These are phyloP conservation scores for Venturia nashicola DNA, from an alignment of 2,329 filamentous ascomycete species.

Conservation along the genomic window DNA sequence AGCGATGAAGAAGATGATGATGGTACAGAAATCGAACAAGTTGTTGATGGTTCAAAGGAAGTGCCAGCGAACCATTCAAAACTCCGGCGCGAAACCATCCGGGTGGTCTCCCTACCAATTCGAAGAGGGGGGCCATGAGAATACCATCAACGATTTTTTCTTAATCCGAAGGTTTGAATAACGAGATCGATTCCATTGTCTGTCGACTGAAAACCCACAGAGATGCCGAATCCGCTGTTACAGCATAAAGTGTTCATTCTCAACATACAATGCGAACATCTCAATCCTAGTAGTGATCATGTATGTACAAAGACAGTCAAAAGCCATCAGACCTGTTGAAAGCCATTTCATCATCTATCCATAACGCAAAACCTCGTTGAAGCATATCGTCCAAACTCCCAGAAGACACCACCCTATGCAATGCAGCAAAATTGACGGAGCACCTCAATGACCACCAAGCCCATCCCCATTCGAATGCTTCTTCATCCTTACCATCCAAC, in stretches of 20 bases:
- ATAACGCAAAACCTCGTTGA: background rate
- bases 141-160: background rate
- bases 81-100: background rate
- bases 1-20: background rate
- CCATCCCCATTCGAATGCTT: conserved; percentile 3
- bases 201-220: no score
- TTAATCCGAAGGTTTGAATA: no score
- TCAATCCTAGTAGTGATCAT: background rate
- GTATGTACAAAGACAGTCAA: background rate
- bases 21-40: background rate
- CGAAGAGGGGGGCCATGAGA: background rate
- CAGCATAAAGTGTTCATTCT: background rate
- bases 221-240: no score
- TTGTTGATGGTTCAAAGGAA: background rate
- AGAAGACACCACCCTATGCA: background rate
- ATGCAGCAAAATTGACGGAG: background rate
- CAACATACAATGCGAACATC: background rate
- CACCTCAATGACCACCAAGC: background rate
- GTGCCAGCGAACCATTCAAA: background rate
- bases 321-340: background rate
- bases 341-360: background rate
- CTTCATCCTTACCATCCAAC: conserved; percentile 70
- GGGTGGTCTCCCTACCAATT: background rate
- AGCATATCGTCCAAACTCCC: background rate
- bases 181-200: no score